These are phyloP conservation scores for Dictyostelium citrinum DNA, from an alignment of 78 protist species.

Conservation along the genomic window DNA sequence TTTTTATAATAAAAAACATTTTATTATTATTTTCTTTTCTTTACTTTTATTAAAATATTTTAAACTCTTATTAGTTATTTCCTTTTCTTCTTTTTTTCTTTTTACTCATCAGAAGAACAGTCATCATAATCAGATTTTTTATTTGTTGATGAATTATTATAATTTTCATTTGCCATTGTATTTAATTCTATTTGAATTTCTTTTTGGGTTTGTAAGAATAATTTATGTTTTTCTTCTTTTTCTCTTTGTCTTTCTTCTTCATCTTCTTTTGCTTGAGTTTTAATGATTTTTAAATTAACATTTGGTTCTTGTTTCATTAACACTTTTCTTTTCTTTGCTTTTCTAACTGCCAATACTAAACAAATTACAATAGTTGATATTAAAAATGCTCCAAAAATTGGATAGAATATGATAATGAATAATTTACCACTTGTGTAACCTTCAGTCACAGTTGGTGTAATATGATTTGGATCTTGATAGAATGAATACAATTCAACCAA, in stretches of 20 bases:
- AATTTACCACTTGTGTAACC: background rate
- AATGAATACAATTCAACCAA: background rate
- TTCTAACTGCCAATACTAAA: background rate
- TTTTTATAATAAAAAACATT: too few species aligned
- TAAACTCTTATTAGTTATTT: too few species aligned
- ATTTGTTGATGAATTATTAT: background rate
- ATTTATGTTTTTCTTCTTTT: background rate
- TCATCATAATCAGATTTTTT: background rate
- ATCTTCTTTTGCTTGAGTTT: background rate
- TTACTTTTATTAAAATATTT: background rate
- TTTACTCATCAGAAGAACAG: background rate
- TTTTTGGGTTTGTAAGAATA: background rate
- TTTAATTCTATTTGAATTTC: background rate
- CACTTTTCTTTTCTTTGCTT: slow-evolving; percentile 22
- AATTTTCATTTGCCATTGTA: background rate
- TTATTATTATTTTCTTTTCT: background rate
- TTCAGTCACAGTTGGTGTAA: background rate
- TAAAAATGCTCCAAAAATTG: background rate
- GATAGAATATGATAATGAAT: background rate
- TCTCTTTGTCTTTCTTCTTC: background rate
- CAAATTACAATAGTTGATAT: background rate
- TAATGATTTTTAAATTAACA: slow-evolving; percentile 1
- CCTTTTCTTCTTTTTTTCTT: background rate
- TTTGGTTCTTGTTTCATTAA: slow-evolving; percentile 15
- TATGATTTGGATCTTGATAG: background rate